phyloP scores from a whole-genome alignment of 805 yeast species.

The Diddensiella transvaalensis region DNA sequence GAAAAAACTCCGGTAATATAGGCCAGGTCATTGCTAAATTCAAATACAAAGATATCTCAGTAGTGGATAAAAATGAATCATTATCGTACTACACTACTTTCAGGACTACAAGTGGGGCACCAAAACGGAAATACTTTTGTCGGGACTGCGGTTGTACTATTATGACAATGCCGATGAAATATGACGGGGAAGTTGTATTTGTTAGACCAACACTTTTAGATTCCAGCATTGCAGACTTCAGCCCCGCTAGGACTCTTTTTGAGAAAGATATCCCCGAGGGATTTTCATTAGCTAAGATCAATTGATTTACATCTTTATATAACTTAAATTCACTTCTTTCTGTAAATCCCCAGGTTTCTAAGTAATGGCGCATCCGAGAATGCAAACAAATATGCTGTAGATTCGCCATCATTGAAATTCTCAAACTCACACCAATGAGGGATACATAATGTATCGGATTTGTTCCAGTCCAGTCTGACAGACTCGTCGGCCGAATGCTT shows the following conservation, averaged over 20 bases:
- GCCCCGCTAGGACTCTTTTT: slow-evolving; percentile 9
- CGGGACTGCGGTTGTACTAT: slow-evolving; percentile 15
- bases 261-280: slow-evolving; percentile 4
- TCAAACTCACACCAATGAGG: slow-evolving; percentile 15
- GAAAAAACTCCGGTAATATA: slow-evolving; percentile 17
- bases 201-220: slow-evolving; percentile 15
- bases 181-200: slow-evolving; percentile 10
- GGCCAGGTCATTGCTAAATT: slow-evolving; percentile 14
- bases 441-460: slow-evolving; percentile 13
- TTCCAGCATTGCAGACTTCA: slow-evolving; percentile 5
- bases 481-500: not conserved
- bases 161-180: slow-evolving; percentile 16
- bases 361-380: slow-evolving; percentile 13
- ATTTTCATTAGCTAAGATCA: not conserved
- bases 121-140: slow-evolving; percentile 15
- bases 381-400: slow-evolving; percentile 11
- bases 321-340: not conserved
- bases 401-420: slow-evolving; percentile 8
- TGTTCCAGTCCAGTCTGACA: slow-evolving; percentile 2
- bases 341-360: slow-evolving; percentile 9
- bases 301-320: not conserved
- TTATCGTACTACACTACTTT: slow-evolving; percentile 10
- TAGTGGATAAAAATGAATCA: slow-evolving; percentile 5
- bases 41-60: slow-evolving; percentile 3
- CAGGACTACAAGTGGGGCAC: slow-evolving; percentile 15